Conservation (phyloP, 2,329 filamentous ascomycete genomes). For the Claviceps purpurea region DNA sequence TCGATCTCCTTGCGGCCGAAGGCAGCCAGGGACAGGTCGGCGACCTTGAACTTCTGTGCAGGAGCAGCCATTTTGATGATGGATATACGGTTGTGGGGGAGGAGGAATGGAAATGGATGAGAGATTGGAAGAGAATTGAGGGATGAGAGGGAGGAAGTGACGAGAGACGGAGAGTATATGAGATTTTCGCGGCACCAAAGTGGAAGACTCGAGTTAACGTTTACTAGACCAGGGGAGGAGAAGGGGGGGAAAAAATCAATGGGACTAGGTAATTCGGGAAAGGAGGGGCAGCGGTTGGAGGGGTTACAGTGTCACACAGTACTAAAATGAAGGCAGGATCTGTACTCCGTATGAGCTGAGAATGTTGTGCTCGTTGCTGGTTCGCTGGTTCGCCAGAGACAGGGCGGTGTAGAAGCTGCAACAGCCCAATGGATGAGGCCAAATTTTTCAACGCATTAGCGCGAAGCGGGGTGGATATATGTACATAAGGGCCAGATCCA, state of each 20-base stretch:
- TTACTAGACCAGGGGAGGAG: not conserved
- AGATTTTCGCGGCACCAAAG: constrained; percentile 8
- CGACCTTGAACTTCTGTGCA: constrained; percentile 94
- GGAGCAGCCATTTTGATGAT: constrained; percentile 52
- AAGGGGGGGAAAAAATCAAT: not conserved
- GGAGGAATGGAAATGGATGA: constrained; percentile 6
- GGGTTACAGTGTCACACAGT: not conserved
- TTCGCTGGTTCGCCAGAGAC: not conserved
- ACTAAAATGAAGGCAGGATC: not conserved
- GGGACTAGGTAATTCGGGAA: not conserved
- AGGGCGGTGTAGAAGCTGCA: constrained; percentile 6
- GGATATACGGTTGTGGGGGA: constrained; percentile 10
- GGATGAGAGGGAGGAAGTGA: not conserved
- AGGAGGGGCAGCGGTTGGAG: constrained; percentile 1
- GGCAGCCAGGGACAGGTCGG: constrained; percentile 92
- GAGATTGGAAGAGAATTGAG: constrained; percentile 4
- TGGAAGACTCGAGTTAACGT: not conserved
- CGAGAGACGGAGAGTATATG: constrained; percentile 6
- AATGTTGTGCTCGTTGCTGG: constrained; percentile 2
- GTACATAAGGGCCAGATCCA: too few relatives aligned
- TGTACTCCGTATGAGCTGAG: not conserved
- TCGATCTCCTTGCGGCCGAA: constrained; percentile 99
- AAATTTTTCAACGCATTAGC: constrained; percentile 5
- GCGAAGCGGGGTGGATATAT: not conserved
- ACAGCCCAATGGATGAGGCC: constrained; percentile 1